Conservation (phyloP, 1,284 basidiomycete species). For the Inonotus hispidus region DNA sequence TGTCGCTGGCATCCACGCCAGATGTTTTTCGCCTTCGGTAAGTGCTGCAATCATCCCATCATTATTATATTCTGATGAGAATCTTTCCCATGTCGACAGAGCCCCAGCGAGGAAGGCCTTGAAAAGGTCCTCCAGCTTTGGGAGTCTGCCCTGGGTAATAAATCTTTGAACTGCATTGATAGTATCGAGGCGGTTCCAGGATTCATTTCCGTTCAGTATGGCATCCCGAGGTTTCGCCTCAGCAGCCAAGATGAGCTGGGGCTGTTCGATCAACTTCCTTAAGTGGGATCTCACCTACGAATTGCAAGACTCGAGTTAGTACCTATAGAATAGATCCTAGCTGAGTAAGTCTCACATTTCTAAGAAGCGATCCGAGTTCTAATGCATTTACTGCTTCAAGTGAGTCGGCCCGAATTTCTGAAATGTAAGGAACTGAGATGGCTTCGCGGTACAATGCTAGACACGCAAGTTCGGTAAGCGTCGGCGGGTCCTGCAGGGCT, state of each 20-base stretch:
- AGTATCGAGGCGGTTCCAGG: too few relatives aligned
- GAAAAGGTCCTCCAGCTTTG: neutral
- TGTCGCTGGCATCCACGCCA: conserved; percentile 7
- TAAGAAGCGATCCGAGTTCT: conserved; percentile 11
- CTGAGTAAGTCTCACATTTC: neutral
- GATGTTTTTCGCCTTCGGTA: neutral
- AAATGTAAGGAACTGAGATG: conserved; percentile 12
- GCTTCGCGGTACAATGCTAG: conserved; percentile 13
- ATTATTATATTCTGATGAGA: too few relatives aligned
- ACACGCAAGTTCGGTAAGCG: conserved; percentile 15
- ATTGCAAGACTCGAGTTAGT: too few relatives aligned
- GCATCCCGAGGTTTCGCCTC: neutral
- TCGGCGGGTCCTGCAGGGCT: conserved; percentile 10
- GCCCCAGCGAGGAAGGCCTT: neutral
- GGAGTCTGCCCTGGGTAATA: neutral
- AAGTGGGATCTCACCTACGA: neutral
- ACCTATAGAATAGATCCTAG: too few relatives aligned
- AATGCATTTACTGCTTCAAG: conserved; percentile 2
- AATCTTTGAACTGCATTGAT: neutral
- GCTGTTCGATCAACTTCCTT: conserved; percentile 4
- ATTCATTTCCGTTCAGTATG: neutral
- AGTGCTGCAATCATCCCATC: too few relatives aligned
- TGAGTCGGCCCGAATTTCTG: neutral
- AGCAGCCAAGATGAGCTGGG: conserved; percentile 4
- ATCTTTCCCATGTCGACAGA: too few relatives aligned